Evolutionary conservation across 2,329 filamentous ascomycete species (phyloP).

Genomic region (Paecilomyces formosus): DNA sequence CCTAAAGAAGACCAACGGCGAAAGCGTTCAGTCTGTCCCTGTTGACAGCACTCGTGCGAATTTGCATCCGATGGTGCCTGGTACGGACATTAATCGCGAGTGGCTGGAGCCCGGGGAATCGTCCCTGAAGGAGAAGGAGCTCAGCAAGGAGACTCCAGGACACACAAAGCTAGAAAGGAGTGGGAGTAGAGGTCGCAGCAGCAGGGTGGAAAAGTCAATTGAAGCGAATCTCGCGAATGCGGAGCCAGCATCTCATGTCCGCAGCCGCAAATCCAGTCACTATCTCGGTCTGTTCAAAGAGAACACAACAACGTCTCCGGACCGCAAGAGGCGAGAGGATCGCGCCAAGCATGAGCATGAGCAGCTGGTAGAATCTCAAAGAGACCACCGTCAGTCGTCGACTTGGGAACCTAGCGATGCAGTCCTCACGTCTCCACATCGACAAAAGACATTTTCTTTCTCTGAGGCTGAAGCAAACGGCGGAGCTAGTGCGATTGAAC

Average conservation of each 20-base stretch:
- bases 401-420: slow-evolving; percentile 1
- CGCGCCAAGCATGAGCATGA: slow-evolving; percentile 32
- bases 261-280: slow-evolving; percentile 60
- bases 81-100: slow-evolving; percentile 11
- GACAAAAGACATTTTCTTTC: background rate
- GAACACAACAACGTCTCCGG: slow-evolving; percentile 47
- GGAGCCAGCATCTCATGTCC: slow-evolving; percentile 47
- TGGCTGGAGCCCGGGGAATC: slow-evolving; percentile 1
- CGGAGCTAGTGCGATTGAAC: background rate
- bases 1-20: slow-evolving; percentile 16
- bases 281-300: slow-evolving; percentile 60
- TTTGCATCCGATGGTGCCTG: slow-evolving; percentile 14
- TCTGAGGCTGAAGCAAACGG: background rate
- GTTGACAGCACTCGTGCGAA: slow-evolving; percentile 15
- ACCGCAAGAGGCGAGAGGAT: slow-evolving; percentile 44
- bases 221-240: slow-evolving; percentile 55
- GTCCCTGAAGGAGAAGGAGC: slow-evolving; percentile 2
- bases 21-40: slow-evolving; percentile 19
- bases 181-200: slow-evolving; percentile 35
- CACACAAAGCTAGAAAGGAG: slow-evolving; percentile 25
- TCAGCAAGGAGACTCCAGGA: slow-evolving; percentile 10
- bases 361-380: slow-evolving; percentile 12
- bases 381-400: slow-evolving; percentile 4
- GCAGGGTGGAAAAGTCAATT: slow-evolving; percentile 54
- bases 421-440: background rate